Evolutionary conservation across 441 rosid genomes (phyloP).

Genomic region (Bocquillonia castaneifolia): DNA sequence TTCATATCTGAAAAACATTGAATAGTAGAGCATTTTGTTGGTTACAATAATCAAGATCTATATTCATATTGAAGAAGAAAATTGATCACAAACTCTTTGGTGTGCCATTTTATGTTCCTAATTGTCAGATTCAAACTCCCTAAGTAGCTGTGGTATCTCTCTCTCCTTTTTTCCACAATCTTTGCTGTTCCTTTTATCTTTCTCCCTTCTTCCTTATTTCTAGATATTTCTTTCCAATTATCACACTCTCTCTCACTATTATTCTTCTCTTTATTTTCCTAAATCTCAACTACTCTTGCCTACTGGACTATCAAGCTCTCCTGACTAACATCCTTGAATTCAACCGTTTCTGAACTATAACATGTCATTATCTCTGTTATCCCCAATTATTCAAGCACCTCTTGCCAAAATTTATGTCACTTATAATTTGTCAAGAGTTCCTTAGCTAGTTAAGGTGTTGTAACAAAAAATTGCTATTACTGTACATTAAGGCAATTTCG

Average conservation of each 20-base stretch:
- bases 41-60: background rate
- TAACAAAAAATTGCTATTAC: background rate
- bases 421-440: background rate
- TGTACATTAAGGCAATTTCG: background rate
- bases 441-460: background rate
- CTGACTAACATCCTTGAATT: background rate
- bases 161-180: background rate
- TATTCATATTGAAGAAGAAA: background rate
- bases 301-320: background rate
- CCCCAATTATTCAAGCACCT: background rate
- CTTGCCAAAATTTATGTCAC: background rate
- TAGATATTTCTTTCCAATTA: background rate
- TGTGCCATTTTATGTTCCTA: background rate
- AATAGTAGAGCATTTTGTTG: constrained; percentile 3
- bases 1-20: constrained; percentile 67
- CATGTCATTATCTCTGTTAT: background rate
- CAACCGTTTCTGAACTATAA: background rate
- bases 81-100: background rate
- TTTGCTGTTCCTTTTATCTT: background rate
- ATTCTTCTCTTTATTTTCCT: background rate
- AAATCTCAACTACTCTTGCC: background rate
- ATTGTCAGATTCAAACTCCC: background rate
- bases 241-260: background rate
- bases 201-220: background rate
- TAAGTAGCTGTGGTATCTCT: background rate